A percentile compares a stretch with the other conserved stretches of the same genome.
Evolutionary conservation across 1,139 yeast genomes (phyloP).

Genomic region (Kazachstania sp.): DNA sequence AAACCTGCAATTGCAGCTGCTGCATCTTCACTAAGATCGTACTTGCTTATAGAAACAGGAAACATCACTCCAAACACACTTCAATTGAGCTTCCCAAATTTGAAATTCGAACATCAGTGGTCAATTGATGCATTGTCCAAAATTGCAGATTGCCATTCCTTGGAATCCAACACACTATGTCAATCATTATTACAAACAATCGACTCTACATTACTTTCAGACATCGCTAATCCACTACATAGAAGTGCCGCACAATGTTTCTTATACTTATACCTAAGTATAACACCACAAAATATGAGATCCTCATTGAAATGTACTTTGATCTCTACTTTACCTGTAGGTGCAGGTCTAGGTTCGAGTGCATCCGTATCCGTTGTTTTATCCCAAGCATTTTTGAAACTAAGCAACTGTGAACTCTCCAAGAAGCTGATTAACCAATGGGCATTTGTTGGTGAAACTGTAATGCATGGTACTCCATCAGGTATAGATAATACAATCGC

Average conservation of each 20-base stretch:
- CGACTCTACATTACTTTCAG: not conserved
- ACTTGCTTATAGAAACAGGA: constrained; percentile 49
- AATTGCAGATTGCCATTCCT: constrained; percentile 4
- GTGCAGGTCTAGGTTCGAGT: constrained; percentile 95
- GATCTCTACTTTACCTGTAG: constrained; percentile 83
- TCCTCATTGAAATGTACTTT: constrained; percentile 56
- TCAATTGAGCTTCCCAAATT: constrained; percentile 76
- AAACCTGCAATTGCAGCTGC: constrained; percentile 42
- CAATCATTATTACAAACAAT: constrained; percentile 2
- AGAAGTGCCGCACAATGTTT: constrained; percentile 82
- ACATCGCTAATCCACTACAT: constrained; percentile 39
- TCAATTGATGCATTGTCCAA: constrained; percentile 10
- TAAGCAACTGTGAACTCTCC: constrained; percentile 19
- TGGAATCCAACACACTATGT: not conserved
- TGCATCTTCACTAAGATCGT: constrained; percentile 46
- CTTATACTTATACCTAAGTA: constrained; percentile 54
- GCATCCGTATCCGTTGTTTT: constrained; percentile 86
- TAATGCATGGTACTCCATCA: constrained; percentile 94
- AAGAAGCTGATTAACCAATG: constrained; percentile 68
- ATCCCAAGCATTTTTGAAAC: constrained; percentile 60
- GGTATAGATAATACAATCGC: constrained; percentile 98
- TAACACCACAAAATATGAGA: constrained; percentile 22
- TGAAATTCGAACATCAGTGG: constrained; percentile 60
- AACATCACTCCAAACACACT: constrained; percentile 8
- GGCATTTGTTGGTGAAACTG: constrained; percentile 90